A percentile compares a stretch with the other conserved stretches of the same genome.
phyloP scores from a whole-genome alignment of 352 stramenopile species.

The Aphanomyces stellatus region DNA sequence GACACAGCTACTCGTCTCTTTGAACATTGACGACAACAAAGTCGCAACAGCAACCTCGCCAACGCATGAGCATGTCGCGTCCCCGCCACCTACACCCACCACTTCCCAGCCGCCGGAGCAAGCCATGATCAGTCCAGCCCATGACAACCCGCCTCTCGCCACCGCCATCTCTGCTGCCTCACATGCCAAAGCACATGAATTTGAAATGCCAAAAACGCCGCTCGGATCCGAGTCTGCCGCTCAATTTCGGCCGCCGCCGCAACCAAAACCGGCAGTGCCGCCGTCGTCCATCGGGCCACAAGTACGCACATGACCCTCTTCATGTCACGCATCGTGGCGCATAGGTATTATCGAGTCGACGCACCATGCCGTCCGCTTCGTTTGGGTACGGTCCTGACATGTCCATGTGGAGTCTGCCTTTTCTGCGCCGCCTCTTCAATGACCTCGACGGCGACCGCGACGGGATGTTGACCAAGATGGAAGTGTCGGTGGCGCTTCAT shows the following conservation, averaged over 20 bases:
- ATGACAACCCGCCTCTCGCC: too few species aligned
- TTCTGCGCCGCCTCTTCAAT: conserved; percentile 69
- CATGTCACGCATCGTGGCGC: background rate
- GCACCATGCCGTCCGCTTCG: conserved; percentile 47
- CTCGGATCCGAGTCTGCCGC: background rate
- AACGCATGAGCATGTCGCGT: too few species aligned
- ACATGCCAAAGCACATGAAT: background rate
- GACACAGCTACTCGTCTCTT: background rate
- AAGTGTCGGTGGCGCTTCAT: conserved; percentile 63
- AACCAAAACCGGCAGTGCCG: background rate
- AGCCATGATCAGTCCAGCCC: background rate
- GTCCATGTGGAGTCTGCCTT: conserved; percentile 25
- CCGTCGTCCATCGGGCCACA: conserved; percentile 1
- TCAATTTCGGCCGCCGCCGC: background rate
- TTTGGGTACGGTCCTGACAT: conserved; percentile 35
- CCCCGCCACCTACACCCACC: background rate
- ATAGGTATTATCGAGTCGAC: conserved; percentile 57
- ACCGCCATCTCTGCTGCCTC: too few species aligned
- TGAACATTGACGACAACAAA: background rate
- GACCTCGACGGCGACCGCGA: conserved; percentile 62
- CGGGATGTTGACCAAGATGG: conserved; percentile 57
- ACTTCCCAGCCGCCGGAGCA: background rate
- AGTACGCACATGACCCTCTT: conserved; percentile 3
- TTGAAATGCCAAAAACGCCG: background rate
- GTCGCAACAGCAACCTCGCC: too few species aligned